Evolutionary conservation across 108 stramenopile species (phyloP).

Genomic region (Fistulifera solaris): DNA sequence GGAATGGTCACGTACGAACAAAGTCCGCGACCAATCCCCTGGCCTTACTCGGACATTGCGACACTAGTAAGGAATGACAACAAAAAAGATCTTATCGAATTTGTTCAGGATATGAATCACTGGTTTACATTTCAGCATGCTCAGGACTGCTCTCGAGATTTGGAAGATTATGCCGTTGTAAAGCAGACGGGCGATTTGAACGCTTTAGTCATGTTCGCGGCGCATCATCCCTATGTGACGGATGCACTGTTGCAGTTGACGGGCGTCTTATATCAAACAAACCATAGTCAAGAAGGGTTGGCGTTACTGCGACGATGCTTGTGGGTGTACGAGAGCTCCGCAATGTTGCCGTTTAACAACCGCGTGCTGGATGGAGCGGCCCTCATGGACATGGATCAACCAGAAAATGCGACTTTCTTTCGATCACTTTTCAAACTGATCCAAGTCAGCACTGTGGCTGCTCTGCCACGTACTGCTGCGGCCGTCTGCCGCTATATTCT

Average conservation of each 20-base stretch:
- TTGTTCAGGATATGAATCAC: not conserved
- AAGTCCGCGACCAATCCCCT: constrained; percentile 28
- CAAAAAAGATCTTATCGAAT: not conserved
- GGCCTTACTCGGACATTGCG: constrained; percentile 41
- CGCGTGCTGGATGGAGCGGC: constrained; percentile 6
- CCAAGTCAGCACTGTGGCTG: constrained; percentile 34
- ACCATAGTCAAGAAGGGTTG: constrained; percentile 48
- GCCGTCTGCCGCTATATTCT: constrained; percentile 50
- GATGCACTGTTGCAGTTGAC: constrained; percentile 59
- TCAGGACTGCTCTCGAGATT: constrained; percentile 45
- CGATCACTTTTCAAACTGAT: constrained; percentile 51
- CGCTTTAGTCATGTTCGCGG: constrained; percentile 61
- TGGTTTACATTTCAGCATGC: constrained; percentile 64
- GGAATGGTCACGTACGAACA: constrained; percentile 38
- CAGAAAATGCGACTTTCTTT: constrained; percentile 50
- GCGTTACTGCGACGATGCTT: constrained; percentile 48
- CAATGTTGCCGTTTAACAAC: constrained; percentile 29
- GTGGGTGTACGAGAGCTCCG: constrained; percentile 57
- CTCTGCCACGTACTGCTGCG: constrained; percentile 38
- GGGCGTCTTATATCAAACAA: constrained; percentile 57
- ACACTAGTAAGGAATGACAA: too few species aligned
- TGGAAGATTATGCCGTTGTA: constrained; percentile 26
- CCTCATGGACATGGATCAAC: constrained; percentile 43
- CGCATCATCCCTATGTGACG: constrained; percentile 62
- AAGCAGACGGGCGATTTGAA: constrained; percentile 54